These are phyloP conservation scores for Musa acuminata DNA, from an alignment of 176 grass and related monocot genomes.

Conservation along the genomic window DNA sequence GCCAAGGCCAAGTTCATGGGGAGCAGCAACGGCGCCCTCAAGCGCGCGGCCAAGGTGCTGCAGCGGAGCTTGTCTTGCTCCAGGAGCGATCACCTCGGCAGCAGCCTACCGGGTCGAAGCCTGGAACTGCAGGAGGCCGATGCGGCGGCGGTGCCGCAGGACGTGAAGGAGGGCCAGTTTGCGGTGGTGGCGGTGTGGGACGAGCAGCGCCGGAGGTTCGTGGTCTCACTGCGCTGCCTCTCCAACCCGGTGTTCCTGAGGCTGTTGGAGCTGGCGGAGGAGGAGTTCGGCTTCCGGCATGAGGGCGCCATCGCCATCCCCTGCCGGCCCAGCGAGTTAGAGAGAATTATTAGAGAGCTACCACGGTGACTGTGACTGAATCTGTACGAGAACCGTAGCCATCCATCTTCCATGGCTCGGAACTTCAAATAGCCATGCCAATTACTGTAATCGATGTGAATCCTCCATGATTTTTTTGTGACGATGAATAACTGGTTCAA, in stretches of 20 bases:
- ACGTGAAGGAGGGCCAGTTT: conserved; percentile 6
- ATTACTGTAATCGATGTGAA: too few relatives aligned
- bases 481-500: too few relatives aligned
- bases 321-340: neutral
- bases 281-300: conserved; percentile 5
- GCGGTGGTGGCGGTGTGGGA: conserved; percentile 1
- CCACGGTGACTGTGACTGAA: neutral
- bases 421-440: too few relatives aligned
- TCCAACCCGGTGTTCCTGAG: neutral
- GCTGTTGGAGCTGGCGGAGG: neutral
- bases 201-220: neutral
- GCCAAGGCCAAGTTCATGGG: too few relatives aligned
- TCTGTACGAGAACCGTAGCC: too few relatives aligned
- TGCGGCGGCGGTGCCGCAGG: neutral
- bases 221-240: conserved; percentile 9
- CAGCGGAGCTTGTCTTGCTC: neutral
- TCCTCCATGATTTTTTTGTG: too few relatives aligned
- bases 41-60: neutral
- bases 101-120: too few relatives aligned
- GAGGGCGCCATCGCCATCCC: neutral
- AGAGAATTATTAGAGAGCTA: neutral
- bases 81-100: too few relatives aligned
- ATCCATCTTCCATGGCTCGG: too few relatives aligned
- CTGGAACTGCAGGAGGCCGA: neutral
- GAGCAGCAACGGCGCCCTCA: too few relatives aligned